These are phyloP conservation scores for Colletotrichum australisinense DNA, from an alignment of 2,329 filamentous ascomycete genomes.

Conservation along the genomic window DNA sequence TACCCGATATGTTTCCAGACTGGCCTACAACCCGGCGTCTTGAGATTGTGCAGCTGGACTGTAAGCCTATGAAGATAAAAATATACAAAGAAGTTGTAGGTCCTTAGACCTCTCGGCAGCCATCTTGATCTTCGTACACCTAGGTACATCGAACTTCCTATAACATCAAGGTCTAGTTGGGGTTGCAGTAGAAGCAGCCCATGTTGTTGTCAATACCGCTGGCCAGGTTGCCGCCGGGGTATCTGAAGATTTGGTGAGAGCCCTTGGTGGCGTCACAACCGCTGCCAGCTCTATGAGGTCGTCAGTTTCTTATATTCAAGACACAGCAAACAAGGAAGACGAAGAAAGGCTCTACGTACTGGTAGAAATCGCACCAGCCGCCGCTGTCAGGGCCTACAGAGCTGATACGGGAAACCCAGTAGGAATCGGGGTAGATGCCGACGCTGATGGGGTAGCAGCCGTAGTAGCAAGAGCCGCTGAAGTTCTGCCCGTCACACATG, in stretches of 20 bases:
- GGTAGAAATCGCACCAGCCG: not conserved
- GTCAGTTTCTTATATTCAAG: not conserved
- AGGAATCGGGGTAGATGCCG: constrained; percentile 6
- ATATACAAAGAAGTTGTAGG: too few relatives aligned
- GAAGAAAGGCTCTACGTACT: not conserved
- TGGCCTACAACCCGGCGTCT: too few relatives aligned
- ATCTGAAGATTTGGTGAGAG: not conserved
- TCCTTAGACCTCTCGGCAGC: too few relatives aligned
- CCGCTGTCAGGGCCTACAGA: not conserved
- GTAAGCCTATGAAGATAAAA: too few relatives aligned
- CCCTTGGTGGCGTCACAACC: not conserved
- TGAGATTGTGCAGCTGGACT: too few relatives aligned
- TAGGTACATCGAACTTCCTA: not conserved
- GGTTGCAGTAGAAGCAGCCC: constrained; percentile 15
- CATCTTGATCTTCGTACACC: too few relatives aligned
- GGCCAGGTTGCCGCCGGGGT: not conserved
- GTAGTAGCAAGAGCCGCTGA: constrained; percentile 3
- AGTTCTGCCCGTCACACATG: constrained; percentile 10
- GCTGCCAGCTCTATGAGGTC: not conserved
- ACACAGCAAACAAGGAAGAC: not conserved
- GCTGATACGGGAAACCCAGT: constrained; percentile 7
- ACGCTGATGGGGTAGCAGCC: constrained; percentile 8
- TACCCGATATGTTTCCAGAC: too few relatives aligned
- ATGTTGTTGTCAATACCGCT: constrained; percentile 4
- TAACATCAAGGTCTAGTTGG: not conserved